Evolutionary conservation across 164 flowering plant genomes (phyloP), one percentile per base, ranked within the genome.

Genomic region (Euptelea pleiosperma): DNA sequence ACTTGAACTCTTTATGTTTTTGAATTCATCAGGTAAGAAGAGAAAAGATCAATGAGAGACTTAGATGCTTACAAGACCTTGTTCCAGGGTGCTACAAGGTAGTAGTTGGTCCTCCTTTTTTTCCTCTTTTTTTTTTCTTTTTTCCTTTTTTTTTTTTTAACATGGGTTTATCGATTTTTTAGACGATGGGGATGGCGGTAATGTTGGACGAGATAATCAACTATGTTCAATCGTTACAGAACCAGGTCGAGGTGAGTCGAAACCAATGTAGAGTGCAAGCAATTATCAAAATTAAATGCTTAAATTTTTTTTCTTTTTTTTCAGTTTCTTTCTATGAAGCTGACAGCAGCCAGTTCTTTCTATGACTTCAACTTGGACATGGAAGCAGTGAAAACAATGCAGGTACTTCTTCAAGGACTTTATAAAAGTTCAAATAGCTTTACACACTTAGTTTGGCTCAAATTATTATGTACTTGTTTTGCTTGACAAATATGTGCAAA

Each of bases 111-210:
- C 16, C 15, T 26, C 2, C 0, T 44, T 28, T 11, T 4, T 33
- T 43, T 45, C 21, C 29, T 35, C 16, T 1, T 45, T 11, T 19
- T 16, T 53, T n/a, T n/a, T 24, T 59, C n/a, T 15, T 16, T 12
- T 33, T 35, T 11, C 18, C 24, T 30, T 12, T 34, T 44, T n/a
- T 11, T 48, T 0, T 37, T 56, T 45, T 26, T 61, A 11, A 21
- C 6, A 15, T 33, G 14, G 11, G 2, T 21, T 15, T 40, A 35
- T 55, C 25, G 47, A 31, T 54, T 48, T 29, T 68, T 60, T 68
- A 84, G 89, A 76, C 89, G 21, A 81, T 84, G 89, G 89, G 89
- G 52, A 79, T 81, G 86, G 80, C 89, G 0, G 86, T 84, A n/a
- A 78, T 81, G 89, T 62, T 84, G 53, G 89, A 84, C 66, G 89